Evolutionary conservation across 768 basidiomycete species (phyloP).

Genomic region (Astraeus odoratus): DNA sequence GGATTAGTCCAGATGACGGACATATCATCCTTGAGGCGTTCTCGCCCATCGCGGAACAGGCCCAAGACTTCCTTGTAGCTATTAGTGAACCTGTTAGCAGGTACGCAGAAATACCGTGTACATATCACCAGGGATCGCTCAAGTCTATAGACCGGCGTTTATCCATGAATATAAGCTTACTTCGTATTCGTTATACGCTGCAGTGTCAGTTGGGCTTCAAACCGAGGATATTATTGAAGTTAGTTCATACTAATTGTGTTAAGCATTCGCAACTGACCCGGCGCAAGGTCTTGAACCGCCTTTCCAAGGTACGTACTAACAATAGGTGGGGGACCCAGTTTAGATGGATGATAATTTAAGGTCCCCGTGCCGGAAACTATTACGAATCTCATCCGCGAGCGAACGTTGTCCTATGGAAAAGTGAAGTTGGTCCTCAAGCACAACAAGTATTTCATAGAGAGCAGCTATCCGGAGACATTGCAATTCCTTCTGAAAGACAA

Average conservation of each 20-base stretch:
- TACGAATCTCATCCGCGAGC: constrained; percentile 80
- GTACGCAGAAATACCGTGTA: constrained; percentile 43
- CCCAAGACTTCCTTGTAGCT: constrained; percentile 96
- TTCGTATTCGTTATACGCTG: constrained; percentile 95
- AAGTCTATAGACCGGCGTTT: constrained; percentile 71
- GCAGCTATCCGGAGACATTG: constrained; percentile 88
- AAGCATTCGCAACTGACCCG: constrained; percentile 28
- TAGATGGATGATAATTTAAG: constrained; percentile 32
- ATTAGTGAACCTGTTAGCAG: constrained; percentile 98
- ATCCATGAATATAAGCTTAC: constrained; percentile 99
- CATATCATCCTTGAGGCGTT: constrained; percentile 97
- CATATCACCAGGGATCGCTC: constrained; percentile 21
- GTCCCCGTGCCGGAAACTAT: constrained; percentile 91
- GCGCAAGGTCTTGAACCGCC: constrained; percentile 64
- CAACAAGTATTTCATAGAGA: constrained; percentile 97
- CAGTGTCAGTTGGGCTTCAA: constrained; percentile 95
- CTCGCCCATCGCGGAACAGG: constrained; percentile 95
- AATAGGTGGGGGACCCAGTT: constrained; percentile 2
- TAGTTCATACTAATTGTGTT: constrained; percentile 25
- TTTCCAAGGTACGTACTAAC: constrained; percentile 53
- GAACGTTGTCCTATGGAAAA: constrained; percentile 95
- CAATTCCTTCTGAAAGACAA: constrained; percentile 83
- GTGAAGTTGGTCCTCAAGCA: constrained; percentile 97
- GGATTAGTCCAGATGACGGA: constrained; percentile 91
- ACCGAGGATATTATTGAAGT: constrained; percentile 99